Conservation (phyloP, 148 eudicot genomes). For the Cornus kousa region DNA sequence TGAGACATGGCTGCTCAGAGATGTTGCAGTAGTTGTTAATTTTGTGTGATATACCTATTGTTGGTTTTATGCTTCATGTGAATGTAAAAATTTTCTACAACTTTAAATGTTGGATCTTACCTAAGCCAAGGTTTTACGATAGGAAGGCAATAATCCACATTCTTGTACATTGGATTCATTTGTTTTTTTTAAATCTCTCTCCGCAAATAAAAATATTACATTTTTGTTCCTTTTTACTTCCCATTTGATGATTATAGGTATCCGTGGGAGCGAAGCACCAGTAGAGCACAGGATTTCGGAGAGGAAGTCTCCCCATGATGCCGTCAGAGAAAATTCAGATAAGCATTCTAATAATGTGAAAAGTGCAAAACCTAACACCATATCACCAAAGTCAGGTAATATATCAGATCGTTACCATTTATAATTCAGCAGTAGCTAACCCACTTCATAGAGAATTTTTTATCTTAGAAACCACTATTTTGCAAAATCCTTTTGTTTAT, state of each 20-base stretch:
- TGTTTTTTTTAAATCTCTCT: not conserved
- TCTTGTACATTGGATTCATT: not conserved
- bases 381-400: constrained; percentile 28
- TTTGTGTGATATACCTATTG: too few species aligned
- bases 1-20: too few species aligned
- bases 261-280: constrained; percentile 5
- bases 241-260: constrained; percentile 6
- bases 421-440: not conserved
- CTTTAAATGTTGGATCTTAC: not conserved
- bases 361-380: not conserved
- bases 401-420: not conserved
- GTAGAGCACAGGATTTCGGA: constrained; percentile 14
- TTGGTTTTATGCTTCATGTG: too few species aligned
- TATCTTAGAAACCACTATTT: not conserved
- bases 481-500: not conserved
- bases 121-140: not conserved
- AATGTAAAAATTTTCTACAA: not conserved
- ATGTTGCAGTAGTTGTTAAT: too few species aligned
- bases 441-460: not conserved
- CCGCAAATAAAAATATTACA: not conserved
- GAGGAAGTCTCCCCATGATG: constrained; percentile 12
- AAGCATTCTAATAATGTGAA: constrained; percentile 15
- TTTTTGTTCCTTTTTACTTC: not conserved
- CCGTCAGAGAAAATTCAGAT: constrained; percentile 5
- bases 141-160: not conserved